phyloP scores from a whole-genome alignment of 306 rosid species.

The Prosopis cineraria region DNA sequence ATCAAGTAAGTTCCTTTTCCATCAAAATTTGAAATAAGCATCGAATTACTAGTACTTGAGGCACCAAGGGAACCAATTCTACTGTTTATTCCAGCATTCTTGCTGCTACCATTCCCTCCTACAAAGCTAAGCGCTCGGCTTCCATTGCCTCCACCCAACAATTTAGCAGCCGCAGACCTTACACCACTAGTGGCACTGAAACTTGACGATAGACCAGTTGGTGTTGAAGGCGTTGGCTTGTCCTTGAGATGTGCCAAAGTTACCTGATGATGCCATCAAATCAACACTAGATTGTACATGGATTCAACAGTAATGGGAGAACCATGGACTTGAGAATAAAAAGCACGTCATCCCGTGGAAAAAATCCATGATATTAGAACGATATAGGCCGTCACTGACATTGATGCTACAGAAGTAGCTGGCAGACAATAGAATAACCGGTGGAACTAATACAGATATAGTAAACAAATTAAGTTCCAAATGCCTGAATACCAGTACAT shows the following conservation, averaged over 20 bases:
- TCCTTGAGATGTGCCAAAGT: constrained; percentile 88
- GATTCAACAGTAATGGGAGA: not conserved
- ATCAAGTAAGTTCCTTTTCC: constrained; percentile 90
- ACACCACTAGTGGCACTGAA: constrained; percentile 80
- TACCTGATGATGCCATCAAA: constrained; percentile 49
- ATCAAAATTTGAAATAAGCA: constrained; percentile 77
- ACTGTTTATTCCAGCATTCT: constrained; percentile 61
- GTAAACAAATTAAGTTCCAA: not conserved
- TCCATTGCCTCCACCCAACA: constrained; percentile 89
- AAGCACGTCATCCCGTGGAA: not conserved
- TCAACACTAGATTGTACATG: not conserved
- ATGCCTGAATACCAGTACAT: not conserved
- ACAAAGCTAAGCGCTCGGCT: constrained; percentile 90
- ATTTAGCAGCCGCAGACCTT: constrained; percentile 90
- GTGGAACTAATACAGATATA: constrained; percentile 1
- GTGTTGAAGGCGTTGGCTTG: constrained; percentile 77
- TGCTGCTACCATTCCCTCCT: constrained; percentile 89
- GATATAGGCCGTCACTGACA: not conserved
- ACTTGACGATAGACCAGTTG: constrained; percentile 63
- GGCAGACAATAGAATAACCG: constrained; percentile 1
- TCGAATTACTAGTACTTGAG: constrained; percentile 64
- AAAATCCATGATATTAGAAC: not conserved
- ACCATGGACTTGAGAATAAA: not conserved
- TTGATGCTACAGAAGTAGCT: not conserved
- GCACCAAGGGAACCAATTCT: constrained; percentile 82